Conservation (phyloP, 768 basidiomycete genomes). For the Rhodosporidiobolus odoratus region DNA sequence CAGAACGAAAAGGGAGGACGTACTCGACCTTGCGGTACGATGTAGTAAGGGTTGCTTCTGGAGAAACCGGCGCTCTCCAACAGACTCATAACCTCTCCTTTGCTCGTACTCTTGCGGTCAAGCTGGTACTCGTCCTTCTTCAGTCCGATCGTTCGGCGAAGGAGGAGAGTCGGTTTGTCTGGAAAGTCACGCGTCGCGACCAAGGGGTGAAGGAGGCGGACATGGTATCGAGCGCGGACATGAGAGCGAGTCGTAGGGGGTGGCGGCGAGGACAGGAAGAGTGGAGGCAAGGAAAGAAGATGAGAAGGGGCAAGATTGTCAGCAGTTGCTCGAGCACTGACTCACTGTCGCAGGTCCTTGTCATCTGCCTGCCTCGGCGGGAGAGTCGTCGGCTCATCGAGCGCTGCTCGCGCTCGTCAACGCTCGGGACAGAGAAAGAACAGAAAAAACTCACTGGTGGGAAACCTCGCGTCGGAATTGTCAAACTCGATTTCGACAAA, state of each 20-base stretch:
- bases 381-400: too few relatives aligned
- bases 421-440: not conserved
- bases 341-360: too few relatives aligned
- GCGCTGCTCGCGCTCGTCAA: too few relatives aligned
- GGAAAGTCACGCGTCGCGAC: conserved; percentile 42
- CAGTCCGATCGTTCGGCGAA: conserved; percentile 88
- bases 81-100: conserved; percentile 95
- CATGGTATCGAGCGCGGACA: not conserved
- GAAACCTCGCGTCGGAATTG: conserved; percentile 88
- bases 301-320: too few relatives aligned
- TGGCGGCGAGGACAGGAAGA: too few relatives aligned
- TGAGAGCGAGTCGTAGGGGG: too few relatives aligned
- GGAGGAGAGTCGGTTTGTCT: conserved; percentile 73
- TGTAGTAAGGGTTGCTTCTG: conserved; percentile 98
- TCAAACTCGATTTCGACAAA: conserved; percentile 97
- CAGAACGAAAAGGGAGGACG: conserved; percentile 44
- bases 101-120: conserved; percentile 89
- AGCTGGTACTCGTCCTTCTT: conserved; percentile 99
- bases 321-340: too few relatives aligned
- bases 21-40: conserved; percentile 95
- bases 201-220: not conserved
- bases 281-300: too few relatives aligned
- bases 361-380: too few relatives aligned
- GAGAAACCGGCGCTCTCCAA: conserved; percentile 96
- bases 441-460: conserved; percentile 49